Percentiles rank a stretch among this genome's conserved stretches.
Conservation (phyloP, 2,329 filamentous ascomycete species). For the Chaetomium olivaceum region DNA sequence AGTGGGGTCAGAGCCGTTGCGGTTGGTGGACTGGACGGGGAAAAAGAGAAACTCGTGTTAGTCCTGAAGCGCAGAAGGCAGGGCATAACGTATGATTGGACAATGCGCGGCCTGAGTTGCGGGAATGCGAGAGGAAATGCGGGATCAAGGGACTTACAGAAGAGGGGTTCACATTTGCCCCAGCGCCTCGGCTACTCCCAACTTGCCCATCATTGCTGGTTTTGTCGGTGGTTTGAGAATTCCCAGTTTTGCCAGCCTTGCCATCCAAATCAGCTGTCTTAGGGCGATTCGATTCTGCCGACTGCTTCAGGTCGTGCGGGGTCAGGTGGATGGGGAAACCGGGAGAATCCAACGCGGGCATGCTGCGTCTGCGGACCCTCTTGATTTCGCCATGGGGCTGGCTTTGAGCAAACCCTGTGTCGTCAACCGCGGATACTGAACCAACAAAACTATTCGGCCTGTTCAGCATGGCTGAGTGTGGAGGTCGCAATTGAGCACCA, state of each 20-base stretch:
- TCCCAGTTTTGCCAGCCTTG: constrained; percentile 42
- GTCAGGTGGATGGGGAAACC: constrained; percentile 44
- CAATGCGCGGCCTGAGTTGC: constrained; percentile 35
- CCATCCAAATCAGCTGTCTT: constrained; percentile 43
- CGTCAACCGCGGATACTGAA: constrained; percentile 58
- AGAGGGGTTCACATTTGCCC: constrained; percentile 43
- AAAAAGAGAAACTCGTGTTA: constrained; percentile 48
- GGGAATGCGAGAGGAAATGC: constrained; percentile 20
- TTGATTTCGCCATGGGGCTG: constrained; percentile 66
- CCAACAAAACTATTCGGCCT: constrained; percentile 57
- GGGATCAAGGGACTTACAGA: constrained; percentile 58
- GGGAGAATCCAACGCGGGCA: constrained; percentile 63
- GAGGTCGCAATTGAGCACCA: constrained; percentile 42
- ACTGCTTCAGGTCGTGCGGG: constrained; percentile 42
- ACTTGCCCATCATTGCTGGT: constrained; percentile 45
- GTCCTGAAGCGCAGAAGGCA: constrained; percentile 38
- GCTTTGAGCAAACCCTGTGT: constrained; percentile 63
- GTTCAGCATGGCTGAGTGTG: constrained; percentile 42
- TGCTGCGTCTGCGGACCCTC: constrained; percentile 78
- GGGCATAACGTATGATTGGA: constrained; percentile 45
- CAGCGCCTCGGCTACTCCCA: constrained; percentile 56
- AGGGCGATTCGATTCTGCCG: constrained; percentile 39
- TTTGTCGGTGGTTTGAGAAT: constrained; percentile 40
- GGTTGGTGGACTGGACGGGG: constrained; percentile 57
- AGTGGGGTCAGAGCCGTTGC: constrained; percentile 54